A percentile compares a stretch with the other conserved stretches of the same genome.
These are phyloP conservation scores for Cairneyella variabilis DNA, from an alignment of 495 filamentous ascomycete genomes.

Conservation along the genomic window DNA sequence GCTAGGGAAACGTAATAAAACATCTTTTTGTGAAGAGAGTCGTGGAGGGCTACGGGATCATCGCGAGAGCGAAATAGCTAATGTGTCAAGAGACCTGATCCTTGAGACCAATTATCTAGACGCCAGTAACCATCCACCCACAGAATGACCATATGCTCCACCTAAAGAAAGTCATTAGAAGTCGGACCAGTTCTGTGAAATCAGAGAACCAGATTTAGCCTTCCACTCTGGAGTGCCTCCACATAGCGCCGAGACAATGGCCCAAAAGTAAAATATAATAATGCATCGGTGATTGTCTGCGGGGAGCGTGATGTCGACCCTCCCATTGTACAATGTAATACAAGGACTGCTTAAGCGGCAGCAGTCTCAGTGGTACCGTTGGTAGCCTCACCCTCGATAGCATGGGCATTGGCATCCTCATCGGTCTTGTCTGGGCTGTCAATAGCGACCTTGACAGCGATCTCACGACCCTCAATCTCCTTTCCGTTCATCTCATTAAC, in stretches of 20 bases:
- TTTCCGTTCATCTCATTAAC: conserved; percentile 98
- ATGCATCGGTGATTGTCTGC: conserved; percentile 17
- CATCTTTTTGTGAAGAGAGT: conserved; percentile 32
- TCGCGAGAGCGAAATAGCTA: conserved; percentile 25
- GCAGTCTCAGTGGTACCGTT: conserved; percentile 25
- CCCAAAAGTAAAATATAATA: conserved; percentile 24
- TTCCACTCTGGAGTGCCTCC: conserved; percentile 17
- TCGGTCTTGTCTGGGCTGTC: conserved; percentile 99
- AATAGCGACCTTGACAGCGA: conserved; percentile 99
- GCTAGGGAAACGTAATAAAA: conserved; percentile 35
- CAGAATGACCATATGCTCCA: conserved; percentile 13
- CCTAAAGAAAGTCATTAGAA: conserved; percentile 26
- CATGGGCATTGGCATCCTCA: conserved; percentile 56
- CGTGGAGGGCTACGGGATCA: conserved; percentile 28
- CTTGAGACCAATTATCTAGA: conserved; percentile 17
- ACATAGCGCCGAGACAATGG: conserved; percentile 18
- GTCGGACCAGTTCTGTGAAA: conserved; percentile 10
- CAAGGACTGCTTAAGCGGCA: conserved; percentile 31
- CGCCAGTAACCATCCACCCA: conserved; percentile 22
- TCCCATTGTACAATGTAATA: conserved; percentile 27
- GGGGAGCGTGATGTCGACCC: conserved; percentile 15
- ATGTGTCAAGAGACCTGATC: conserved; percentile 25
- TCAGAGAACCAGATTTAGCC: conserved; percentile 14
- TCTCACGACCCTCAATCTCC: conserved; percentile 96
- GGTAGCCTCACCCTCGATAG: conserved; percentile 39